phyloP scores from a whole-genome alignment of 2,329 filamentous ascomycete genomes.

The Trichophyton mentagrophytes region DNA sequence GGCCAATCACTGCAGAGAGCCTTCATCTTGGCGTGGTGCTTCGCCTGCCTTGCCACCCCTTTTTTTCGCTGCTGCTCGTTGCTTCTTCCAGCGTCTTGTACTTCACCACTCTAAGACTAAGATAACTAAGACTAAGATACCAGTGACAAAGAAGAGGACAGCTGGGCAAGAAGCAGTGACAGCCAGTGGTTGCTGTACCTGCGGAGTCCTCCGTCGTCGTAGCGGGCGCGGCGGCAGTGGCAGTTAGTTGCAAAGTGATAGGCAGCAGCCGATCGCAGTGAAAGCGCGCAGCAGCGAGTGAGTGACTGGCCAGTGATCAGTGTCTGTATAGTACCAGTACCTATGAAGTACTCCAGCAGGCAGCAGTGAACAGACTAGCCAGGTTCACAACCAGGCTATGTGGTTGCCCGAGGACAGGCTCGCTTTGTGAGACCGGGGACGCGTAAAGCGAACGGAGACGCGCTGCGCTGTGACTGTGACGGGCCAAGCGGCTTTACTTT shows the following conservation, averaged over 20 bases:
- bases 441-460: not conserved
- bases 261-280: too few relatives aligned
- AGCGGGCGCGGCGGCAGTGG: not conserved
- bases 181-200: too few relatives aligned
- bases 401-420: not conserved
- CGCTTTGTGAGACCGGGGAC: not conserved
- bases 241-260: not conserved
- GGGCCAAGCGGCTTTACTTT: too few relatives aligned
- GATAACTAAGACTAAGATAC: too few relatives aligned
- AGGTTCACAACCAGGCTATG: not conserved
- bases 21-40: not conserved
- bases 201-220: too few relatives aligned
- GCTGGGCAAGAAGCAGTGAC: not conserved
- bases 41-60: slow-evolving; percentile 6
- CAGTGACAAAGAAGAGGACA: not conserved
- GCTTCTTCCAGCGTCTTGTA: not conserved
- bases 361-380: not conserved
- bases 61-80: not conserved
- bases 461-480: not conserved
- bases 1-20: slow-evolving; percentile 9
- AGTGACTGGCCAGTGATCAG: too few relatives aligned
- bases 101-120: not conserved
- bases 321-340: too few relatives aligned
- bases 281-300: too few relatives aligned
- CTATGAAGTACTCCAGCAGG: not conserved